Evolutionary conservation across 306 rosid genomes (phyloP).

Genomic region (Cucurbita maxima): DNA sequence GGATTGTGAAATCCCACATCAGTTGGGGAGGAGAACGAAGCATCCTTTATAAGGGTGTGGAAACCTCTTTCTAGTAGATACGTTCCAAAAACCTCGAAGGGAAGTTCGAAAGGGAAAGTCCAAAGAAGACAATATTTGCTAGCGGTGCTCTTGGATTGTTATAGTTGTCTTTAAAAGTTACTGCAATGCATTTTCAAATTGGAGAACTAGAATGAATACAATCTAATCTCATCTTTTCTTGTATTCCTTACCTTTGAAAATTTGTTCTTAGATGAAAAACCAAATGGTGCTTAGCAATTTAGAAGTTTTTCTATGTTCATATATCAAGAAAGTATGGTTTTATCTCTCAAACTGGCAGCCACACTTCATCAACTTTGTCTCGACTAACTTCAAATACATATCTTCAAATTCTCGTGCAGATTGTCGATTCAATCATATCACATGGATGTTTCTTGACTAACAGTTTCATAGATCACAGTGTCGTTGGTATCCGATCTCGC

Average conservation of each 20-base stretch:
- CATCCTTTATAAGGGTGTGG: too few species aligned
- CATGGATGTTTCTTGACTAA: constrained; percentile 84
- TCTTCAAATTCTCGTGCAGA: constrained; percentile 30
- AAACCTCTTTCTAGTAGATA: too few species aligned
- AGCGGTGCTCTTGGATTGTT: too few species aligned
- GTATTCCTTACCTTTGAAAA: not conserved
- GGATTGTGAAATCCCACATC: too few species aligned
- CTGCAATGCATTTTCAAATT: too few species aligned
- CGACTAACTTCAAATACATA: not conserved
- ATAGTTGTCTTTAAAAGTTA: too few species aligned
- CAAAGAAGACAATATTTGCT: too few species aligned
- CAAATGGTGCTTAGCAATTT: not conserved
- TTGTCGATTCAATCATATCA: constrained; percentile 74
- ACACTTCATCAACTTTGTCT: not conserved
- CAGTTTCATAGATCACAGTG: constrained; percentile 72
- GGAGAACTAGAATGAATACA: not conserved
- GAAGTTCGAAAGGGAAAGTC: too few species aligned
- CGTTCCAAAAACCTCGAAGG: too few species aligned
- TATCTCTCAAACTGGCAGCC: not conserved
- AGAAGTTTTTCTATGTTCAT: not conserved
- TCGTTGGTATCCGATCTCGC: constrained; percentile 82
- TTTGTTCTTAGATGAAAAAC: not conserved
- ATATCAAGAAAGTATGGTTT: not conserved
- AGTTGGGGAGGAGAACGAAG: too few species aligned
- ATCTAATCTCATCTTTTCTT: not conserved